phyloP scores from a whole-genome alignment of 345 rosid species.

The Rhodomyrtus tomentosa region DNA sequence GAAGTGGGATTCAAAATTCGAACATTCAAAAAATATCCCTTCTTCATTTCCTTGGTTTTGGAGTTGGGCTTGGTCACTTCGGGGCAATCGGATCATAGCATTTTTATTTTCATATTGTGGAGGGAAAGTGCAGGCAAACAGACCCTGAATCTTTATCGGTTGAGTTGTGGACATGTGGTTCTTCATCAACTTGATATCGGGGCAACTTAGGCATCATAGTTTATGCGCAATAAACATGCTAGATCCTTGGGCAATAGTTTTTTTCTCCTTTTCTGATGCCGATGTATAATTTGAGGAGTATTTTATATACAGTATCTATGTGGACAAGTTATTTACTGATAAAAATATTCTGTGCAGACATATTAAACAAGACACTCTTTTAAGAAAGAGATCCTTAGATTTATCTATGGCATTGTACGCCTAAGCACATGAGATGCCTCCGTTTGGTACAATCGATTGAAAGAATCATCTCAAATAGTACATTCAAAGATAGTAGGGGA shows the following conservation, averaged over 20 bases:
- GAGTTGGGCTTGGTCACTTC: background rate
- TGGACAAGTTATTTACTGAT: background rate
- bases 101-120: background rate
- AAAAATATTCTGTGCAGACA: background rate
- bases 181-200: background rate
- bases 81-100: background rate
- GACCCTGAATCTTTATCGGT: background rate
- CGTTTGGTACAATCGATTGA: background rate
- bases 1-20: background rate
- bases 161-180: background rate
- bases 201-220: background rate
- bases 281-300: background rate
- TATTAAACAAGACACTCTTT: background rate
- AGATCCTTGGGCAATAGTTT: background rate
- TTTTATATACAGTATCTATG: background rate
- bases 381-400: background rate
- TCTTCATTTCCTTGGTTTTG: background rate
- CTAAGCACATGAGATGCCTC: background rate
- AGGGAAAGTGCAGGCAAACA: background rate
- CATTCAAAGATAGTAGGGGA: background rate
- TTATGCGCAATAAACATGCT: background rate
- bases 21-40: background rate
- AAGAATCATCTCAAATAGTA: background rate
- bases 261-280: background rate
- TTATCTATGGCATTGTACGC: background rate